Evolutionary conservation across 768 basidiomycete species (phyloP).

Genomic region (Tephrocybe rancida): DNA sequence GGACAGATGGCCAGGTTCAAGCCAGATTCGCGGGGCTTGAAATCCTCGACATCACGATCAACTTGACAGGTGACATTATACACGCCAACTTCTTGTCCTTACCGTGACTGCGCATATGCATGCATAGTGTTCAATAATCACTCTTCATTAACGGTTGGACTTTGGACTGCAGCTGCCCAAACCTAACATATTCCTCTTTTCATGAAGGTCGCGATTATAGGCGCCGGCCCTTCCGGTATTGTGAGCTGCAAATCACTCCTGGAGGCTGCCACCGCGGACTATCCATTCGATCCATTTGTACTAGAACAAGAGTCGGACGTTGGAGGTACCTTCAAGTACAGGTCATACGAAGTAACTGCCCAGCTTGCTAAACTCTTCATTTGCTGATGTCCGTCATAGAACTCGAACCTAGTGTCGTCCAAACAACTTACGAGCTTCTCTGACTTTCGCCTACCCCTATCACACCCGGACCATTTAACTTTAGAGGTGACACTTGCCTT

Average conservation of each 20-base stretch:
- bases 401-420: slow-evolving; percentile 52
- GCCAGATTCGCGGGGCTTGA: no score
- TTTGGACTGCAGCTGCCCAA: no score
- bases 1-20: no score
- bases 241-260: slow-evolving; percentile 51
- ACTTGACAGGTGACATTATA: no score
- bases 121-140: no score
- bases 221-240: slow-evolving; percentile 53
- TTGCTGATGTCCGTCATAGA: slow-evolving; percentile 27
- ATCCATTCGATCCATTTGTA: slow-evolving; percentile 50
- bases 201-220: slow-evolving; percentile 38
- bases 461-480: slow-evolving; percentile 50
- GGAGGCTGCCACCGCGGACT: slow-evolving; percentile 36
- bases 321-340: slow-evolving; percentile 55
- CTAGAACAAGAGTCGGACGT: slow-evolving; percentile 50
- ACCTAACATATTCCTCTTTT: no score
- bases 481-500: slow-evolving; percentile 32
- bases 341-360: slow-evolving; percentile 46
- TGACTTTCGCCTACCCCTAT: slow-evolving; percentile 54
- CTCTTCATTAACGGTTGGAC: no score
- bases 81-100: no score
- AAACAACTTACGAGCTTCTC: slow-evolving; percentile 64
- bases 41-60: no score
- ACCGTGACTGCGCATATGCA: no score
- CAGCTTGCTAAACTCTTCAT: not conserved